These are phyloP conservation scores for Tolypocladium capitatum DNA, from an alignment of 2,329 filamentous ascomycete genomes.

Conservation along the genomic window DNA sequence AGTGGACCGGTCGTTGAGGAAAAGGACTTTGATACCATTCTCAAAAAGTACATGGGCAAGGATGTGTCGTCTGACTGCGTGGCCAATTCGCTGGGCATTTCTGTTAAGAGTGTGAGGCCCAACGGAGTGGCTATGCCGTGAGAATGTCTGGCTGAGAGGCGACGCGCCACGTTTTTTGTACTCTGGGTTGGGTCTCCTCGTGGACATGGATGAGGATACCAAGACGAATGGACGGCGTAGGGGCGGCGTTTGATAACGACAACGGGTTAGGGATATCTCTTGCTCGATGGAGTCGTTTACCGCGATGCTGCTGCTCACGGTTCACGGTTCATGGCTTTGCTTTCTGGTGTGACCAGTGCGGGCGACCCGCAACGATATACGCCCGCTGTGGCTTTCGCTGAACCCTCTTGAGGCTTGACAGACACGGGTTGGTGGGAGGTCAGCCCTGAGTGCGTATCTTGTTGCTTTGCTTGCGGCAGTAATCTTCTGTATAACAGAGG, in stretches of 20 bases:
- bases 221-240: not conserved
- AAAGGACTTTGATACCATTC: slow-evolving; percentile 71
- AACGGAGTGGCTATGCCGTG: slow-evolving; percentile 6
- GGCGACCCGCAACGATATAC: not conserved
- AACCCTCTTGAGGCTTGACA: not conserved
- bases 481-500: not conserved
- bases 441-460: not conserved
- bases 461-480: not conserved
- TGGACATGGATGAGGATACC: not conserved
- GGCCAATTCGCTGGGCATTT: slow-evolving; percentile 46
- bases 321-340: not conserved
- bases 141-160: not conserved
- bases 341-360: not conserved
- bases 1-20: slow-evolving; percentile 80
- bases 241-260: not conserved
- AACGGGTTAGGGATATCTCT: not conserved
- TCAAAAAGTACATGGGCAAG: slow-evolving; percentile 49
- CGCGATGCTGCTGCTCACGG: not conserved
- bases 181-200: not conserved
- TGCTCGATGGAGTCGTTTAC: not conserved
- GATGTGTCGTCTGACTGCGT: slow-evolving; percentile 20
- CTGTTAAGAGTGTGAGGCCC: slow-evolving; percentile 20
- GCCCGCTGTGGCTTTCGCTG: not conserved
- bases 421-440: not conserved
- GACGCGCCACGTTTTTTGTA: too few species aligned